Conservation (phyloP, 257 asterid genomes). For the Ilex asprella region DNA sequence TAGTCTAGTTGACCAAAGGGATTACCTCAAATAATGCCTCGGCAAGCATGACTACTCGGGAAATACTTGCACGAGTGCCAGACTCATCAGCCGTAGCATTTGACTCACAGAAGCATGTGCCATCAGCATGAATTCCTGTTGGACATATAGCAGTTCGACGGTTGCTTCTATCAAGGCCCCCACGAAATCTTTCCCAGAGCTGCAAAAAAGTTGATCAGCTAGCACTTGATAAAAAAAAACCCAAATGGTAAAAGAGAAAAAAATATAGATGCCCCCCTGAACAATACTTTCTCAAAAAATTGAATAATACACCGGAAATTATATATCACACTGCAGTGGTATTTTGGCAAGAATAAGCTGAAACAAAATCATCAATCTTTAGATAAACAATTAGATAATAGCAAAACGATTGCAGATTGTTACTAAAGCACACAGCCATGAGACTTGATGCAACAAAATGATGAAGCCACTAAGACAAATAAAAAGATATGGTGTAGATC, state of each 20-base stretch:
- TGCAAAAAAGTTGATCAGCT: constrained; percentile 17
- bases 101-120: constrained; percentile 72
- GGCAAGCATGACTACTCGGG: constrained; percentile 87
- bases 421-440: no score
- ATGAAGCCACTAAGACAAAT: no score
- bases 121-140: constrained; percentile 62
- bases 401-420: no score
- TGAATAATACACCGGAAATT: no score
- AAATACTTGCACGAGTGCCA: constrained; percentile 71
- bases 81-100: constrained; percentile 42
- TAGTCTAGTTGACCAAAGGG: constrained; percentile 1
- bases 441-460: no score
- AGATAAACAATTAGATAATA: no score
- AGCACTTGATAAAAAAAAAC: constrained; percentile 8
- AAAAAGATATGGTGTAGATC: no score
- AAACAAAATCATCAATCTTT: no score
- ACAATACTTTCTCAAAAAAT: no score
- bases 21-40: constrained; percentile 94
- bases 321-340: no score
- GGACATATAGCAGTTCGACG: constrained; percentile 54
- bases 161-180: constrained; percentile 35
- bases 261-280: no score
- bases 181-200: constrained; percentile 71
- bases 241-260: background rate
- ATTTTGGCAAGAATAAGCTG: no score